Evolutionary conservation across 805 yeast genomes (phyloP).

Genomic region (Ogataea paradorogensis): DNA sequence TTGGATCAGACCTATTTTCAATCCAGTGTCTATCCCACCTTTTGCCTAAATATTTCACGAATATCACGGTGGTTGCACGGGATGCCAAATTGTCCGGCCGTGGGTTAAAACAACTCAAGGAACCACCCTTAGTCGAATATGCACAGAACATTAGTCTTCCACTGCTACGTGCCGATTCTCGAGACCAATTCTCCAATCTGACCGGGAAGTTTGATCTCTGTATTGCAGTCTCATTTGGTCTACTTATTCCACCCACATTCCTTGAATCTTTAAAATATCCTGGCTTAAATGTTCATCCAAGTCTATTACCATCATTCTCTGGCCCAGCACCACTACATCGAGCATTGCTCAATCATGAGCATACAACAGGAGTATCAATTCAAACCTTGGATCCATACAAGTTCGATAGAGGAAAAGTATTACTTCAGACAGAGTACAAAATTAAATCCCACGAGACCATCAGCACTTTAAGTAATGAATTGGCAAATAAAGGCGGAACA

Average conservation of each 20-base stretch:
- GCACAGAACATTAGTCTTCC: slow-evolving; percentile 36
- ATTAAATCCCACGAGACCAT: slow-evolving; percentile 46
- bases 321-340: slow-evolving; percentile 92
- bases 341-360: slow-evolving; percentile 64
- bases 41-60: slow-evolving; percentile 15
- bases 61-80: slow-evolving; percentile 61
- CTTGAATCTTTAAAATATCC: slow-evolving; percentile 50
- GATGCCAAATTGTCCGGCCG: slow-evolving; percentile 65
- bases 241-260: slow-evolving; percentile 65
- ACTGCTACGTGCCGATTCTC: slow-evolving; percentile 51
- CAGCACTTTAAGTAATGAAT: slow-evolving; percentile 41
- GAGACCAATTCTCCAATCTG: slow-evolving; percentile 35
- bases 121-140: slow-evolving; percentile 50
- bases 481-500: slow-evolving; percentile 63
- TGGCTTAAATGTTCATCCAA: slow-evolving; percentile 91
- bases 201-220: slow-evolving; percentile 52
- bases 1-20: slow-evolving; percentile 77
- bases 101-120: slow-evolving; percentile 42
- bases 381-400: slow-evolving; percentile 87
- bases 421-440: slow-evolving; percentile 51
- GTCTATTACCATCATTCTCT: slow-evolving; percentile 73
- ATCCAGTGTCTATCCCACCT: slow-evolving; percentile 47
- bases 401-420: slow-evolving; percentile 76
- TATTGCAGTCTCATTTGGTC: slow-evolving; percentile 91
- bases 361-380: slow-evolving; percentile 74